Evolutionary conservation across 164 flowering plant genomes (phyloP).

Genomic region (Euptelea pleiosperma): DNA sequence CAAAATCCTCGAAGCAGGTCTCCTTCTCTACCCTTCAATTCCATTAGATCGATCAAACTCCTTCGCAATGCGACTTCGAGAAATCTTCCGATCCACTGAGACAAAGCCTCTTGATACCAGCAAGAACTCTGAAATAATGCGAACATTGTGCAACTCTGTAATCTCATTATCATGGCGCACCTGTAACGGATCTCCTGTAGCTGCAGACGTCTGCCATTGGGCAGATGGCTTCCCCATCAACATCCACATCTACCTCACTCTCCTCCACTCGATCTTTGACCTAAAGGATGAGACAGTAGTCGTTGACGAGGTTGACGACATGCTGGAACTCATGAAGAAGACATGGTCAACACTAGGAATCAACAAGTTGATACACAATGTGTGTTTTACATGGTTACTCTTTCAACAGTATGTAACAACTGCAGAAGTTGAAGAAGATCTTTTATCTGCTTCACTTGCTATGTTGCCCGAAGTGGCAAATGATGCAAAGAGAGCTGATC

Average conservation of each 20-base stretch:
- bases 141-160: constrained; percentile 51
- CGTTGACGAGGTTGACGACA: constrained; percentile 85
- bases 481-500: constrained; percentile 58
- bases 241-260: constrained; percentile 57
- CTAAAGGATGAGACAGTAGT: constrained; percentile 65
- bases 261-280: constrained; percentile 71
- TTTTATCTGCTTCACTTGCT: constrained; percentile 55
- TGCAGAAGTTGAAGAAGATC: constrained; percentile 55
- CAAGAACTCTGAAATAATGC: constrained; percentile 71
- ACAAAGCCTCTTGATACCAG: constrained; percentile 58
- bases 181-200: constrained; percentile 36
- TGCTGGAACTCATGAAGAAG: constrained; percentile 86
- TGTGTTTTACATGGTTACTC: constrained; percentile 78
- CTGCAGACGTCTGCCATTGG: constrained; percentile 79
- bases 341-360: constrained; percentile 85
- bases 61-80: constrained; percentile 49
- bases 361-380: constrained; percentile 49
- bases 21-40: constrained; percentile 61
- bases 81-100: constrained; percentile 44
- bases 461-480: constrained; percentile 68
- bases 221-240: constrained; percentile 87
- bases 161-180: constrained; percentile 65
- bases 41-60: constrained; percentile 54
- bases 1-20: constrained; percentile 67
- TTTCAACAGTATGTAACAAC: constrained; percentile 73